Evolutionary conservation across 768 basidiomycete genomes (phyloP).

Genomic region (Gymnopilus dilepis): DNA sequence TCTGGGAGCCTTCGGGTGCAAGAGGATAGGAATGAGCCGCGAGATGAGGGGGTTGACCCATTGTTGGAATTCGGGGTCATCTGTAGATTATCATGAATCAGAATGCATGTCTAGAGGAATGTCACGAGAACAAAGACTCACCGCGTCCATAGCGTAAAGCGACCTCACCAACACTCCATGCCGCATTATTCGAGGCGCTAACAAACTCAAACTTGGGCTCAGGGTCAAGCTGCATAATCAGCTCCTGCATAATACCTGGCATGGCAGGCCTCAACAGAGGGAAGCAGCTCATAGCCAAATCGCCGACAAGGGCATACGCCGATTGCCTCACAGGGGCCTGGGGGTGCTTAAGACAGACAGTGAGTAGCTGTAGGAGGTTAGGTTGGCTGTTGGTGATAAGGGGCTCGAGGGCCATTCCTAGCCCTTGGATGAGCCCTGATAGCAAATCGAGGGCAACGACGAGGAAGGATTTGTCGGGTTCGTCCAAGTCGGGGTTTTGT

Average conservation of each 20-base stretch:
- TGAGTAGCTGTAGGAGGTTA: slow-evolving; percentile 79
- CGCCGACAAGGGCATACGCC: slow-evolving; percentile 97
- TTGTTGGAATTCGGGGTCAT: slow-evolving; percentile 87
- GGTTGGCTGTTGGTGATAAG: slow-evolving; percentile 75
- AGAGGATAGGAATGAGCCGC: slow-evolving; percentile 89
- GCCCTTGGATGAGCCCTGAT: slow-evolving; percentile 93
- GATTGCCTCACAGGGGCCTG: slow-evolving; percentile 96
- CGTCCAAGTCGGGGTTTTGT: slow-evolving; percentile 88
- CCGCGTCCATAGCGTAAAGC: slow-evolving; percentile 89
- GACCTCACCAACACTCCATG: slow-evolving; percentile 99
- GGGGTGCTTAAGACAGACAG: slow-evolving; percentile 92
- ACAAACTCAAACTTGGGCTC: slow-evolving; percentile 94
- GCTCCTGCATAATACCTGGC: slow-evolving; percentile 87
- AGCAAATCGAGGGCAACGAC: slow-evolving; percentile 97
- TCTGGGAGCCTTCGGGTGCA: slow-evolving; percentile 91
- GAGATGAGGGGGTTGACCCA: slow-evolving; percentile 89
- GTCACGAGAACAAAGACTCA: slow-evolving; percentile 36
- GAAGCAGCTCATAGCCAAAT: slow-evolving; percentile 97
- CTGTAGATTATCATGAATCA: slow-evolving; percentile 36
- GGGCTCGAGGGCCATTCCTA: slow-evolving; percentile 78
- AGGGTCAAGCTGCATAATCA: slow-evolving; percentile 88
- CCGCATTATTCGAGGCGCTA: slow-evolving; percentile 98
- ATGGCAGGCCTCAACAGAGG: slow-evolving; percentile 82
- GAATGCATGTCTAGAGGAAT: background rate
- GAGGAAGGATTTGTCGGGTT: slow-evolving; percentile 96